Conservation (phyloP, 495 filamentous ascomycete species). For the Penicillium ucsense region DNA sequence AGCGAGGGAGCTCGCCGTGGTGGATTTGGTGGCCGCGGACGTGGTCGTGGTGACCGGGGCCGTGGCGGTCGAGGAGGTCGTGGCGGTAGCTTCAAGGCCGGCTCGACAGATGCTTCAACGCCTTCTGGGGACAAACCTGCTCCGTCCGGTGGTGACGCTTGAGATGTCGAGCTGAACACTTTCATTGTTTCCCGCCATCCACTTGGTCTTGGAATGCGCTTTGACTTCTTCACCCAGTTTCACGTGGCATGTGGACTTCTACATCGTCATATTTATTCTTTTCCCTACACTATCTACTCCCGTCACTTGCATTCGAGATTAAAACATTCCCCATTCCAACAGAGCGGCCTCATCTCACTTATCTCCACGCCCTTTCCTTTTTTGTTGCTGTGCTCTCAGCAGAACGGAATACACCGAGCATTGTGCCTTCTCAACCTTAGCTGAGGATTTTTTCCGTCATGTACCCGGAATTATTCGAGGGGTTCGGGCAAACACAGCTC, state of each 20-base stretch:
- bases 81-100: conserved; percentile 41
- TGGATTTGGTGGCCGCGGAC: conserved; percentile 53
- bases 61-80: conserved; percentile 35
- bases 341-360: too few species aligned
- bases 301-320: conserved; percentile 8
- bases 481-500: too few species aligned
- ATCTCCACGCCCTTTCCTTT: too few species aligned
- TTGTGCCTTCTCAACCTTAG: too few species aligned
- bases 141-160: conserved; percentile 36
- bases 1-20: conserved; percentile 59
- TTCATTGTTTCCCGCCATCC: too few species aligned
- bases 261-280: not conserved
- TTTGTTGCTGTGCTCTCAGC: too few species aligned
- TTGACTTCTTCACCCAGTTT: too few species aligned
- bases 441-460: too few species aligned
- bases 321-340: not conserved
- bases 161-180: not conserved
- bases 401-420: too few species aligned
- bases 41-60: conserved; percentile 44
- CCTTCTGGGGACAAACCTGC: conserved; percentile 42
- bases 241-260: too few species aligned
- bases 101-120: conserved; percentile 38
- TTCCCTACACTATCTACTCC: conserved; percentile 1
- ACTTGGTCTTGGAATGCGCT: too few species aligned
- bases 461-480: too few species aligned